Base-by-base conservation (phyloP, 1,139 yeast species). In the Candida mesenterica region DNA sequence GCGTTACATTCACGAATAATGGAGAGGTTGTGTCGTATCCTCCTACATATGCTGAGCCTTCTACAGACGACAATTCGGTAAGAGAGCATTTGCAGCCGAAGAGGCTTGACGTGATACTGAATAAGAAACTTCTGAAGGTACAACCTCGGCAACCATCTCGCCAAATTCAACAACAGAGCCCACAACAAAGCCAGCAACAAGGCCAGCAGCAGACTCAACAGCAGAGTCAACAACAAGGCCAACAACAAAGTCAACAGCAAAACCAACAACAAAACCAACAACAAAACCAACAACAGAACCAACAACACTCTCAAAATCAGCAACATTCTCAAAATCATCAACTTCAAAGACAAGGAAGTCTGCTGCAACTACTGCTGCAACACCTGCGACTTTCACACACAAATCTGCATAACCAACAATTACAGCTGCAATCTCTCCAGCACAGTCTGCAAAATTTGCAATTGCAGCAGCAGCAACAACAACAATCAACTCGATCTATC, bases 1-100 rank as follows among this genome's bases (percentile, higher is more conserved):
- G 72, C n/a, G 51, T 59, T 15, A 55, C 65, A 4, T 65, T 59
- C 43, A 52, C 59, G 31, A 50, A 53, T 14, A 46, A 48, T 33
- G 68, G 67, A 3, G 53, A 55, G 29, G 62, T 62, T 2, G 38
- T 51, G 33, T 49, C 40, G 22, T 51, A 44, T 19, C 47, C 46
- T 7, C 25, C 44, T 24, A 38, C 34, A 23, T 40, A 43, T 19
- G 6, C 22, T 9, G 22, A 19, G 6, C 22, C 22, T 6, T 19
- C 22, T 19, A 6, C 22, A 6, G 8, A 19, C 9, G 8, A 19
- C 6, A 19, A 9, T 19, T 6, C 22, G 22, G 22, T 19, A 6
- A 9, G 9, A 6, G 36, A 34, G 20, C 42, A 39, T 14, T 12
- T 36, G 13, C 31, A 16, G 12, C 5, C 6, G 6, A 6, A 19